Conservation (phyloP, 306 rosid genomes). For the Sechiopsis laciniata region DNA sequence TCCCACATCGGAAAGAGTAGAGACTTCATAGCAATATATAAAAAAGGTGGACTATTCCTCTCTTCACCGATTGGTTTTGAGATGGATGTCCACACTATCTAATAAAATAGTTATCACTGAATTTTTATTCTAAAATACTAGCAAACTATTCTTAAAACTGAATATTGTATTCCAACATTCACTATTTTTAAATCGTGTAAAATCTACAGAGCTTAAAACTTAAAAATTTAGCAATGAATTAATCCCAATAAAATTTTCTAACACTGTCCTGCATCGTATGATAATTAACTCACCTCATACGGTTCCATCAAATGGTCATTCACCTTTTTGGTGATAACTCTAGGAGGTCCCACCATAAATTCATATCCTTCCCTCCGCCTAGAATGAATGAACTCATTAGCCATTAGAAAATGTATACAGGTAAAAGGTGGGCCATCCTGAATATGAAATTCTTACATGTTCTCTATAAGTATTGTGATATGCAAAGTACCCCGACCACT, state of each 20-base stretch:
- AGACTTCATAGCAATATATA: too few relatives aligned
- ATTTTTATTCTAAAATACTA: neutral
- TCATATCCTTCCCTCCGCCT: slow-evolving; percentile 99
- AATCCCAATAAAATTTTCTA: neutral
- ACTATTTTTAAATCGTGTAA: neutral
- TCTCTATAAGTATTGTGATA: slow-evolving; percentile 90
- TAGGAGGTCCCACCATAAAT: slow-evolving; percentile 99
- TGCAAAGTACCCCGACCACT: slow-evolving; percentile 99
- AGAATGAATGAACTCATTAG: slow-evolving; percentile 31
- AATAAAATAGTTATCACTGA: neutral
- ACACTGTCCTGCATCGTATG: neutral
- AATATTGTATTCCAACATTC: neutral
- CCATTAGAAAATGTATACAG: slow-evolving; percentile 21
- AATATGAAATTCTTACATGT: slow-evolving; percentile 60
- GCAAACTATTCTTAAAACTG: neutral
- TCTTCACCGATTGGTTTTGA: too few relatives aligned
- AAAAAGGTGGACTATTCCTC: too few relatives aligned
- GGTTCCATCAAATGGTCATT: slow-evolving; percentile 74
- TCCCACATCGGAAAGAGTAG: too few relatives aligned
- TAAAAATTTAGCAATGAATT: neutral
- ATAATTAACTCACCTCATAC: slow-evolving; percentile 57
- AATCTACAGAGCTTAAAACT: neutral
- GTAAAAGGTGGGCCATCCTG: slow-evolving; percentile 19
- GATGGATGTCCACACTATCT: neutral
- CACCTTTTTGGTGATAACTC: slow-evolving; percentile 82